phyloP scores from a whole-genome alignment of 1,284 basidiomycete species.

The Trametes sp. region DNA sequence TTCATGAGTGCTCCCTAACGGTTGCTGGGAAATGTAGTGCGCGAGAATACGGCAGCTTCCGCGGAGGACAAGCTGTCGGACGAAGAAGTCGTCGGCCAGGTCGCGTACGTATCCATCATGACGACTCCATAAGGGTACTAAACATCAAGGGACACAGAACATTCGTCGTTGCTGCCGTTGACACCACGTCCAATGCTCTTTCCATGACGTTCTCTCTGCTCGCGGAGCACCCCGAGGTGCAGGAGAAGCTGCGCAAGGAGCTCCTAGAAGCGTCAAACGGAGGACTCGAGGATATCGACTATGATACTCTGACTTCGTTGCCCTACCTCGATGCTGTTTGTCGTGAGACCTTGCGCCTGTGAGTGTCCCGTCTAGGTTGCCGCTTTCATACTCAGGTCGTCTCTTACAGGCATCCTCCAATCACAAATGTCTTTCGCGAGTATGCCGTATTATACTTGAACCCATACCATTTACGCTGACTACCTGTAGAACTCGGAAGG shows the following conservation, averaged over 20 bases:
- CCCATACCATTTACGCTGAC: not conserved
- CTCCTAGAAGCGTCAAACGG: constrained; percentile 20
- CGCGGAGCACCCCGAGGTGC: constrained; percentile 18
- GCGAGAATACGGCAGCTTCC: constrained; percentile 31
- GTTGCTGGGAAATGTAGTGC: constrained; percentile 20
- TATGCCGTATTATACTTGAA: not conserved
- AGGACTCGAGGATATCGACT: constrained; percentile 22
- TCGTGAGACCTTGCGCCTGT: constrained; percentile 30
- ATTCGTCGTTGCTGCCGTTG: constrained; percentile 25
- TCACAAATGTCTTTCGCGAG: constrained; percentile 8
- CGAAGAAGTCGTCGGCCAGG: constrained; percentile 35
- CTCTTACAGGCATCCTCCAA: not conserved
- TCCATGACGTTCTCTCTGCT: constrained; percentile 25
- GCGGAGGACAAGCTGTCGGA: constrained; percentile 36
- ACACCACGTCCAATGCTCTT: constrained; percentile 32
- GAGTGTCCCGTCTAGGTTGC: not conserved
- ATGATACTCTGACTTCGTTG: constrained; percentile 28
- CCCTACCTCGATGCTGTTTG: constrained; percentile 33
- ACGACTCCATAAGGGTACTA: not conserved
- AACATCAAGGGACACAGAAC: no score
- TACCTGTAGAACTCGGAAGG: constrained; percentile 27
- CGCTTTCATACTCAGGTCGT: not conserved
- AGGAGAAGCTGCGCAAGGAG: constrained; percentile 28
- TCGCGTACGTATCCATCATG: constrained; percentile 29
- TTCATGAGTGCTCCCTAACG: not conserved